phyloP scores from a whole-genome alignment of 805 yeast species.

The Yarrowia osloensis region DNA sequence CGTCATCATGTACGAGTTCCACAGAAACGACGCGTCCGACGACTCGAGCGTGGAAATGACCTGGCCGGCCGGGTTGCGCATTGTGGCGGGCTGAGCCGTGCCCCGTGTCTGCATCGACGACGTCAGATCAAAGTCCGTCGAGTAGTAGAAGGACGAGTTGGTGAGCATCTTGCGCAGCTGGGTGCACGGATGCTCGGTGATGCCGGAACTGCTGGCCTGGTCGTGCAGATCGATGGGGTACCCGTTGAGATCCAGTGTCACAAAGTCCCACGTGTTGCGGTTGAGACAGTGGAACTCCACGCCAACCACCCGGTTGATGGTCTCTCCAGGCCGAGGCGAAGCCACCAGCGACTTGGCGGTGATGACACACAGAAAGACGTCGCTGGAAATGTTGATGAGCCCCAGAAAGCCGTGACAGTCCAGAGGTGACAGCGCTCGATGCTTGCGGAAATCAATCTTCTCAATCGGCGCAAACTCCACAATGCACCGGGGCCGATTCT shows the following conservation, averaged over 20 bases:
- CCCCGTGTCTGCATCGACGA: slow-evolving; percentile 65
- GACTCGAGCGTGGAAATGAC: slow-evolving; percentile 43
- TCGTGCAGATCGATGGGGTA: slow-evolving; percentile 53
- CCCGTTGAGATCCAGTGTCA: slow-evolving; percentile 68
- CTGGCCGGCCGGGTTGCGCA: slow-evolving; percentile 16
- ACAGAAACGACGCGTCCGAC: slow-evolving; percentile 86
- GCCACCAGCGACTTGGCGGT: slow-evolving; percentile 80
- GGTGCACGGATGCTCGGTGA: slow-evolving; percentile 73
- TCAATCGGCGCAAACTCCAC: slow-evolving; percentile 51
- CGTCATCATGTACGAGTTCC: slow-evolving; percentile 91
- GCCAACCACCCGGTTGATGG: slow-evolving; percentile 75
- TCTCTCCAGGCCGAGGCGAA: slow-evolving; percentile 73
- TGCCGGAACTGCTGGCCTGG: slow-evolving; percentile 37
- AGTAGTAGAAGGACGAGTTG: slow-evolving; percentile 89
- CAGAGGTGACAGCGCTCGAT: slow-evolving; percentile 44
- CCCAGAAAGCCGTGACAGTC: slow-evolving; percentile 68
- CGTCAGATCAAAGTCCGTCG: slow-evolving; percentile 90
- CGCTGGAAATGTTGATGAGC: slow-evolving; percentile 64
- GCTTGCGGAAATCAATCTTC: slow-evolving; percentile 46
- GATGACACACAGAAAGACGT: slow-evolving; percentile 75
- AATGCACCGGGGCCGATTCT: slow-evolving; percentile 38
- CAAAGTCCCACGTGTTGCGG: slow-evolving; percentile 75
- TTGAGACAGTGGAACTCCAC: slow-evolving; percentile 85
- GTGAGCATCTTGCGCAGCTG: slow-evolving; percentile 74
- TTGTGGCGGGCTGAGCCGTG: not conserved